These are phyloP conservation scores for Hysterium pulicare DNA, from an alignment of 2,329 filamentous ascomycete species.

Conservation along the genomic window DNA sequence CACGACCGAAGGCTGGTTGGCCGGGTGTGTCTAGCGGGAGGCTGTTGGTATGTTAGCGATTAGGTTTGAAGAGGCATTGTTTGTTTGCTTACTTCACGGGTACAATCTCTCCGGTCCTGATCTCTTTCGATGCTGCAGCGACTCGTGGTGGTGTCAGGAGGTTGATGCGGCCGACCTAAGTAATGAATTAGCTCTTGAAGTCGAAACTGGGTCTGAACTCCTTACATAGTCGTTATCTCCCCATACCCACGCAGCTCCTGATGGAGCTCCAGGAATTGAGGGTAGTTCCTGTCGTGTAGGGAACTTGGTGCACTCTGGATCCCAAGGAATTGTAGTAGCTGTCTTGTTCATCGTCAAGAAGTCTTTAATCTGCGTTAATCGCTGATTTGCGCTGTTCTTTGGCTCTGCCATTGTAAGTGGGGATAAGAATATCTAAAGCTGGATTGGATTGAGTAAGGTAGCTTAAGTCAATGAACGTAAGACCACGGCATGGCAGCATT, in stretches of 20 bases:
- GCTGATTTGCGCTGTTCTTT: conserved; percentile 30
- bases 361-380: conserved; percentile 45
- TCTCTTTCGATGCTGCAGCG: conserved; percentile 51
- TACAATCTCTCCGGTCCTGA: conserved; percentile 55
- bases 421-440: neutral
- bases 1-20: conserved; percentile 52
- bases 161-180: conserved; percentile 51
- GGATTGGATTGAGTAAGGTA: neutral
- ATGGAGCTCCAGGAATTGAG: conserved; percentile 49
- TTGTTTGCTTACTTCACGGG: conserved; percentile 49
- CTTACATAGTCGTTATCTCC: conserved; percentile 53
- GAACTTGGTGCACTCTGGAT: conserved; percentile 52
- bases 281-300: conserved; percentile 54
- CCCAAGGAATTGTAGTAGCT: conserved; percentile 50
- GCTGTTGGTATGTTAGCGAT: too few species aligned
- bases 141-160: conserved; percentile 55
- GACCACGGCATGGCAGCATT: neutral
- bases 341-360: conserved; percentile 46
- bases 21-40: conserved; percentile 53
- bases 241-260: conserved; percentile 60
- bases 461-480: neutral
- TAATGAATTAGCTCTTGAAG: conserved; percentile 3
- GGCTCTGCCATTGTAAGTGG: conserved; percentile 28
- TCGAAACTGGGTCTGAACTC: neutral
- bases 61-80: neutral